phyloP scores from a whole-genome alignment of 495 filamentous ascomycete species.

The Evansstolkia leycettana region DNA sequence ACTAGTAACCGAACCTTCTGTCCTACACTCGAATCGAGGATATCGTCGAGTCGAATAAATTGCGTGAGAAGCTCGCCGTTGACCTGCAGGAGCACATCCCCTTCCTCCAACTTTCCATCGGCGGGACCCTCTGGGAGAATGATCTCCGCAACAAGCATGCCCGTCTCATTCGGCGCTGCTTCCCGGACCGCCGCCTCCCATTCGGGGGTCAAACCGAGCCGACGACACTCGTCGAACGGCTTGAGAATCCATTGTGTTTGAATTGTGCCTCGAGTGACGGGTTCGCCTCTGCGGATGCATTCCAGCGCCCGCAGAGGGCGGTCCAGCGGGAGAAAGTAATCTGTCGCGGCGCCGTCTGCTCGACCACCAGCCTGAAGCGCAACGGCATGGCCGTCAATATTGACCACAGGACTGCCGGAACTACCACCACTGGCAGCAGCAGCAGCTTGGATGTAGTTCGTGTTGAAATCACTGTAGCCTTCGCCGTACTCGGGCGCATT shows the following conservation, averaged over 20 bases:
- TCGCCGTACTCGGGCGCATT: slow-evolving; percentile 98
- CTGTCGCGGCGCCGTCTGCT: slow-evolving; percentile 87
- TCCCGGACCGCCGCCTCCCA: slow-evolving; percentile 78
- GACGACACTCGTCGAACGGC: slow-evolving; percentile 93
- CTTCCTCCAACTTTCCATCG: slow-evolving; percentile 75
- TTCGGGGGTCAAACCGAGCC: slow-evolving; percentile 70
- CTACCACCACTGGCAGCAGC: slow-evolving; percentile 92
- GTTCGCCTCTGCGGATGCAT: slow-evolving; percentile 64
- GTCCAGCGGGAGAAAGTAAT: slow-evolving; percentile 94
- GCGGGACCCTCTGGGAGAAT: slow-evolving; percentile 85
- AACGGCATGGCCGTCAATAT: slow-evolving; percentile 84
- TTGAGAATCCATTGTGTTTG: slow-evolving; percentile 96
- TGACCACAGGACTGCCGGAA: slow-evolving; percentile 94
- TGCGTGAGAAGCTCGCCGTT: slow-evolving; percentile 91
- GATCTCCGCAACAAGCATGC: slow-evolving; percentile 93
- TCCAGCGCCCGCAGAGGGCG: slow-evolving; percentile 74
- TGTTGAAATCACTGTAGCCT: slow-evolving; percentile 98
- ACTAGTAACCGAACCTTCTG: slow-evolving; percentile 60
- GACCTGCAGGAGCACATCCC: slow-evolving; percentile 89
- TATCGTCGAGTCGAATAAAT: slow-evolving; percentile 87
- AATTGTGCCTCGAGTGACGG: slow-evolving; percentile 83
- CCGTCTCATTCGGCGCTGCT: slow-evolving; percentile 81
- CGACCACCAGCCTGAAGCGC: slow-evolving; percentile 91
- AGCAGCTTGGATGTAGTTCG: slow-evolving; percentile 97
- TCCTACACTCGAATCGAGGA: slow-evolving; percentile 80